phyloP scores from a whole-genome alignment of 2,329 filamentous ascomycete genomes.

The Aureobasidium sp. region DNA sequence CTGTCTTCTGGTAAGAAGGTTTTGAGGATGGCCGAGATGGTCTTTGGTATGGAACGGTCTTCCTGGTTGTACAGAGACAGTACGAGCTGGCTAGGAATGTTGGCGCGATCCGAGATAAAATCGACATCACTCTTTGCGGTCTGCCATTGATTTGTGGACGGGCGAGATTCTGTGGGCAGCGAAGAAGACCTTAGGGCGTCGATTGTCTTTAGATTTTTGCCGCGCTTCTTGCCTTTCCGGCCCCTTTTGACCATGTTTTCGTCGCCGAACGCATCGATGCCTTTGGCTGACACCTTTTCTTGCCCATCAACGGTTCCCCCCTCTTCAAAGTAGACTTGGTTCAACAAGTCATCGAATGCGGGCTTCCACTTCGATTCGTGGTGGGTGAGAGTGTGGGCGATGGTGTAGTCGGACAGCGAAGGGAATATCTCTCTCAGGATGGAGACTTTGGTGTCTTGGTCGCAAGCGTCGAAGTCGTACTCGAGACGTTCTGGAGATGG shows the following conservation, averaged over 20 bases:
- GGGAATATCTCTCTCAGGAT: constrained; percentile 67
- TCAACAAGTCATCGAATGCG: constrained; percentile 75
- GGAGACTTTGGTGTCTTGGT: constrained; percentile 55
- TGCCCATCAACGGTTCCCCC: constrained; percentile 45
- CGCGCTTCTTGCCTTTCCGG: constrained; percentile 41
- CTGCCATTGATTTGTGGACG: constrained; percentile 50
- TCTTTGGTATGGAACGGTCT: constrained; percentile 48
- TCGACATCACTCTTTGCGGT: constrained; percentile 51
- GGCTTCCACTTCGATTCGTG: constrained; percentile 58
- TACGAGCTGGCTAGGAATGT: constrained; percentile 41
- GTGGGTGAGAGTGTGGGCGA: constrained; percentile 61
- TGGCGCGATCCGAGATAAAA: constrained; percentile 47
- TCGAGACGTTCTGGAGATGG: constrained; percentile 22
- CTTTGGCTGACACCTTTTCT: constrained; percentile 50
- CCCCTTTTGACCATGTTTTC: constrained; percentile 42
- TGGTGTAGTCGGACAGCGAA: constrained; percentile 55
- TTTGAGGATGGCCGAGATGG: constrained; percentile 48
- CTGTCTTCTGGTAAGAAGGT: constrained; percentile 27
- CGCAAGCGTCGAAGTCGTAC: constrained; percentile 37
- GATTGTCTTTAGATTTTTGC: constrained; percentile 31
- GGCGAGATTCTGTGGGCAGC: constrained; percentile 22
- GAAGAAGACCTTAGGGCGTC: constrained; percentile 23
- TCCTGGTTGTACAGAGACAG: constrained; percentile 54
- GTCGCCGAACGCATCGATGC: constrained; percentile 74
- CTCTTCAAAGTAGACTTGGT: constrained; percentile 68